Evolutionary conservation across 345 rosid genomes (phyloP).

Genomic region (Leavenworthia alabamica): DNA sequence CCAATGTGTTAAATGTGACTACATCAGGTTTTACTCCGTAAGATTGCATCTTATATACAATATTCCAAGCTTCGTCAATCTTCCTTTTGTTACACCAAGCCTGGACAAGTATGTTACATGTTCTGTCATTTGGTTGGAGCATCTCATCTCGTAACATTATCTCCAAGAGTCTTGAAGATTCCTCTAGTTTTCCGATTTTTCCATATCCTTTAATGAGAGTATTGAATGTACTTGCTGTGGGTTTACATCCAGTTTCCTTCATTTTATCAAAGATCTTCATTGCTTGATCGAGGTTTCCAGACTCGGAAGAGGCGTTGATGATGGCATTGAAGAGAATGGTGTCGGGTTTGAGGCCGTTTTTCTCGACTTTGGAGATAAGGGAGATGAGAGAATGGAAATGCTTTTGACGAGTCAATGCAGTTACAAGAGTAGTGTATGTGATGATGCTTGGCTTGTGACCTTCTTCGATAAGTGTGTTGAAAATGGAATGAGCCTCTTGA

Average conservation of each 20-base stretch:
- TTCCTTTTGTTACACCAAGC: conserved; percentile 75
- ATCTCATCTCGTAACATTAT: conserved; percentile 46
- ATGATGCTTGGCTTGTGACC: conserved; percentile 78
- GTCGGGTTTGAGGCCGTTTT: conserved; percentile 68
- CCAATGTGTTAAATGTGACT: conserved; percentile 76
- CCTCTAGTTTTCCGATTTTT: conserved; percentile 63
- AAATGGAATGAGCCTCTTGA: conserved; percentile 63
- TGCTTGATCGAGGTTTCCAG: conserved; percentile 71
- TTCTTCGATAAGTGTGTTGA: conserved; percentile 55
- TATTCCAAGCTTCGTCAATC: conserved; percentile 71
- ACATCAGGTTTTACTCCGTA: conserved; percentile 67
- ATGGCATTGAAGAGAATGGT: conserved; percentile 84
- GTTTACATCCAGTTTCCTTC: conserved; percentile 74
- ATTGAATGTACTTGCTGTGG: conserved; percentile 74
- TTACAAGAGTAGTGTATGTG: conserved; percentile 75
- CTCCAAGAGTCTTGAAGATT: conserved; percentile 56
- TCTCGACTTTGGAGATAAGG: conserved; percentile 63
- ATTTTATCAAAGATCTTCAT: conserved; percentile 69
- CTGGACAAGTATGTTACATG: conserved; percentile 67
- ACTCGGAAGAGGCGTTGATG: conserved; percentile 84
- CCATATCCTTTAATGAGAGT: conserved; percentile 90
- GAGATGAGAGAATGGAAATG: conserved; percentile 52
- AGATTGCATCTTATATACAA: conserved; percentile 59
- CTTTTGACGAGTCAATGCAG: conserved; percentile 62
- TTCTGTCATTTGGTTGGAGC: conserved; percentile 66